Percentiles rank a stretch among this genome's conserved stretches.
These are phyloP conservation scores for Craspedostauros australis DNA, from an alignment of 108 stramenopile genomes.

Conservation along the genomic window DNA sequence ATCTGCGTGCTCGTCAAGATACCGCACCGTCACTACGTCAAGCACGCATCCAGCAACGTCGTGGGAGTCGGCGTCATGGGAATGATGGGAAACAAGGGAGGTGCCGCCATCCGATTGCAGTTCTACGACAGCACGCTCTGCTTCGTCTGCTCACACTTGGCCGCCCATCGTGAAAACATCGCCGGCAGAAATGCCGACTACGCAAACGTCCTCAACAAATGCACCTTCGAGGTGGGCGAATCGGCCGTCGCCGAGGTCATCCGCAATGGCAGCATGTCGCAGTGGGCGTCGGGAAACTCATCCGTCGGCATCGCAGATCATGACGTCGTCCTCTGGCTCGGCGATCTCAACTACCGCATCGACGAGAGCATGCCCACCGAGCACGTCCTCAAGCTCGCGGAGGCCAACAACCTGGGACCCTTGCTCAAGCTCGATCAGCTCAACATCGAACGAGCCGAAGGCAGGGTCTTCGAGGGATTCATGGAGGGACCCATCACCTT, in stretches of 20 bases:
- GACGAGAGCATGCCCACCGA: constrained; percentile 83
- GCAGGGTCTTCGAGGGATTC: constrained; percentile 92
- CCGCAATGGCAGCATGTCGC: constrained; percentile 64
- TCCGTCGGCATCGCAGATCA: constrained; percentile 76
- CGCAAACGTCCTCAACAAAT: constrained; percentile 72
- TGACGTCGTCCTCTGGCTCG: constrained; percentile 96
- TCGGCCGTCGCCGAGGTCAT: constrained; percentile 79
- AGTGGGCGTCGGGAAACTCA: constrained; percentile 63
- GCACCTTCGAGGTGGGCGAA: constrained; percentile 83
- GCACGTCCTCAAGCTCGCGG: constrained; percentile 64
- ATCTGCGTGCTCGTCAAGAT: constrained; percentile 89
- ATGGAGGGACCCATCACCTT: constrained; percentile 87
- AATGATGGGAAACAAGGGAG: constrained; percentile 99
- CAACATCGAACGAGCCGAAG: constrained; percentile 86
- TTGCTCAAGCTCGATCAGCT: constrained; percentile 92
- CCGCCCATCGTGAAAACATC: constrained; percentile 97
- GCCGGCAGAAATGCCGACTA: constrained; percentile 94
- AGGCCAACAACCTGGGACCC: constrained; percentile 49
- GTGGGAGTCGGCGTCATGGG: constrained; percentile 98
- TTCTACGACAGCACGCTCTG: constrained; percentile 91
- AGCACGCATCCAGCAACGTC: constrained; percentile 57
- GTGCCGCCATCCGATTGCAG: constrained; percentile 79
- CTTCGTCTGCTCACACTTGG: constrained; percentile 94
- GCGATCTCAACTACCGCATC: constrained; percentile 97
- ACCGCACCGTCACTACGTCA: constrained; percentile 54